Base-by-base conservation (phyloP, 2,329 filamentous ascomycete genomes). In the Phialophora chinensis region DNA sequence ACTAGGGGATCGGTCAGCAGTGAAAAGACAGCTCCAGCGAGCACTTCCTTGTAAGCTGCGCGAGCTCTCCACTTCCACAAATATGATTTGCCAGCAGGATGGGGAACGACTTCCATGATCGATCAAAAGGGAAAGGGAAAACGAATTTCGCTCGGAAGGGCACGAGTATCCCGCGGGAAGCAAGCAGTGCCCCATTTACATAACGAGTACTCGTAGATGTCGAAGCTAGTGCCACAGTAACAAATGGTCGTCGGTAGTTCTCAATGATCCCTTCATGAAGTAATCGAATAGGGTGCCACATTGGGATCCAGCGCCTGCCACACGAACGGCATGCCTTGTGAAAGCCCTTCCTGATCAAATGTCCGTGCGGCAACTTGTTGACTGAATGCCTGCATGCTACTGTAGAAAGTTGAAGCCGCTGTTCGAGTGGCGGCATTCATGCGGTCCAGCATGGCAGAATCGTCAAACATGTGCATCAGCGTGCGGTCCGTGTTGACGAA, bases 401-500 rank as follows among this genome's bases (percentile, higher is more conserved):
- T 60, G 44, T 35, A 55, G 20, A 64, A 64, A 12, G 62, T 64
- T 17, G 55, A 20, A 1, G 62, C 62, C 17, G 62, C 62, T 11
- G 49, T 20, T 38, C 47, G 56, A 7, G 62, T 64, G 17, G 44
- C 38, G 23, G 38, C 17, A 54, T 65, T 65, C 58, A 65, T 60
- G 27, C 63, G 63, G n/a, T n/a, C 23, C 12, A 65, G 38, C 50
- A 57, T 61, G 6, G 27, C 25, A 12, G 25, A 25, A 31, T 65
- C 58, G n/a, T 65, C 50, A 56, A 65, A 61, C 57, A 61, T 66
- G 54, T 66, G 59, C 59, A 66, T 62, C 53, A 66, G 20, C 27
- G 63, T 62, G 10, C 60, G 58, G 33, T 66, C 44, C 29, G 58
- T 44, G 25, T 31, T 42, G 44, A 62, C 60, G 42, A 61, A 60